Base-by-base conservation (phyloP, 2,329 filamentous ascomycete genomes). In the Endoconidiophora polonica region DNA sequence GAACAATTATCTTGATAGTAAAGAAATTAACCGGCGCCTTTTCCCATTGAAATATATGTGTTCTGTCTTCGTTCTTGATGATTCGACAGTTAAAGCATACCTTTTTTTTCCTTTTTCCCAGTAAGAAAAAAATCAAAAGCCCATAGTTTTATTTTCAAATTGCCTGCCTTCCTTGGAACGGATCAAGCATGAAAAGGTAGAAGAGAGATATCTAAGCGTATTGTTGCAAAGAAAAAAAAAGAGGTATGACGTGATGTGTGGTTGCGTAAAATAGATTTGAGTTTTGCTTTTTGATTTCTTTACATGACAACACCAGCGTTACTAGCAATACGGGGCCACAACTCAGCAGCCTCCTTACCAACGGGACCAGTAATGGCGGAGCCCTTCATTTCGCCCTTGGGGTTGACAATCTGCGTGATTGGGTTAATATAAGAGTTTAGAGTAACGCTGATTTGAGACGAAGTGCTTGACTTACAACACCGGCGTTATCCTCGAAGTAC, bases 321-420 rank as follows among this genome's bases (percentile, higher is more conserved):
- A 79, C 81, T 87, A 71, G 91, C 91, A 73, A 96, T 96, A 95
- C 90, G 90, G 68, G 91, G 91, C 91, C 91, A 98, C 65, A 98
- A 79, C 77, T 98, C 91, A 70, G 91, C 91, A 68, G 91, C 91
- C 77, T 98, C 91, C 83, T 98, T 98, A 71, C 90, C 91, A 67
- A 98, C 90, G 63, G 91, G 91, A 62, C 91, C 91, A 63, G 91
- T 98, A 70, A 98, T 98, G 70, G 91, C 91, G 59, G 87, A 95
- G 68, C 91, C 91, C 84, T 98, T 98, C 91, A 98, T 98, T 77
- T 98, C 91, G 75, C 91, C 91, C 85, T 98, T 98, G 72, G 90
- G 87, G 79, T 98, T 98, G 78, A 98, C 91, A 66, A 98, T 98
- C 85, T 91, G 65, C 29, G 38, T 41, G 20, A 23, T 18, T 24